Base-by-base conservation (phyloP, 306 rosid genomes). In the Bauhinia variegata region DNA sequence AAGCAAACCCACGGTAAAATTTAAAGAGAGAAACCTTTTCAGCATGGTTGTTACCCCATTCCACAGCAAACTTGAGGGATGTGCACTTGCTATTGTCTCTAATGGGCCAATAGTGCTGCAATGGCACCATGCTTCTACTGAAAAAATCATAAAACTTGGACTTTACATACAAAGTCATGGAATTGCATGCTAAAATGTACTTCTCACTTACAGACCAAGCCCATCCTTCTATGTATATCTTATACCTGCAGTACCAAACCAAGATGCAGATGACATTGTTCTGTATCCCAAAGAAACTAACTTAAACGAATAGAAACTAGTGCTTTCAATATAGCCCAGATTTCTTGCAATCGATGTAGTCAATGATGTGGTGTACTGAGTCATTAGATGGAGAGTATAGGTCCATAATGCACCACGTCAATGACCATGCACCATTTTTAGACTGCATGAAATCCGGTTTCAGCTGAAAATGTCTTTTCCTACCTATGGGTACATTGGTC, bases 191-290 rank as follows among this genome's bases (percentile, higher is more conserved):
- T 47, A 89, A n/a, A 12, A 92, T 92, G 70, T 89, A 87, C 42
- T 92, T 92, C 69, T 92, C 96, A 75, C 96, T 92, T 0, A 92
- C 96, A 0, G 96, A 92, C 98, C 98, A 92, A 38, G 89, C 96
- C 88, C 87, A 84, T 74, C 98, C 98, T 76, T 92, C 98, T 71
- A 82, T 59, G 69, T 92, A 92, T 55, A 92, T 89, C 66, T 92
- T 92, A 34, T 86, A 92, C 66, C 96, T 90, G 42, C 63, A n/a
- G n/a, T n/a, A 16, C 14, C 51, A 8, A 19, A 50, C 10, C 5
- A 32, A 23, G 11, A 64, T 10, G 32, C 13, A n/a, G 30, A 32
- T n/a, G n/a, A n/a, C n/a, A n/a, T 70, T 14, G 33, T 46, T 69
- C 0, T 63, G 8, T 36, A 16, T 43, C 16, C 17, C 43, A 49